phyloP scores from a whole-genome alignment of 192 early-diverging fungal genomes.

The Gonapodya sp. region DNA sequence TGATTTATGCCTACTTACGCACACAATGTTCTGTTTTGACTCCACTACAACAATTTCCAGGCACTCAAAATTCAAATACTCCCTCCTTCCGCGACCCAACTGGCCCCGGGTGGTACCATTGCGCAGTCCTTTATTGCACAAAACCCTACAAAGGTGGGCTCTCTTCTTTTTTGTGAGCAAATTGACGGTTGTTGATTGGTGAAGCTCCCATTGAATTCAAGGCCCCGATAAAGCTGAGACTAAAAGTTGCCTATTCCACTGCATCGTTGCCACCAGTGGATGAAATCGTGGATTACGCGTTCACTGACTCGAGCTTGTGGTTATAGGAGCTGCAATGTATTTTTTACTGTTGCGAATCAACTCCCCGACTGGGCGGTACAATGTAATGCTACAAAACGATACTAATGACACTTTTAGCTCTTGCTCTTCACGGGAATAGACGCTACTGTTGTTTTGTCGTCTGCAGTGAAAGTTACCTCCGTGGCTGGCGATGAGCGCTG shows the following conservation, averaged over 20 bases:
- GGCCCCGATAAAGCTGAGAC: constrained; percentile 16
- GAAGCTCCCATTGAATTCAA: not conserved
- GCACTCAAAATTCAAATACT: constrained; percentile 79
- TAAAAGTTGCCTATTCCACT: constrained; percentile 11
- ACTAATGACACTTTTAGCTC: too few species aligned
- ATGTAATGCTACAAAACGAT: too few species aligned
- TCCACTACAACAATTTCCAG: too few species aligned
- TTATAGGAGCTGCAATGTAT: not conserved
- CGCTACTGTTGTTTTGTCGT: too few species aligned
- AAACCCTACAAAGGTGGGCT: constrained; percentile 60
- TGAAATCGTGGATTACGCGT: constrained; percentile 11
- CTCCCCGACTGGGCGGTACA: too few species aligned
- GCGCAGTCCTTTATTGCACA: constrained; percentile 76
- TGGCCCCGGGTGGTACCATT: constrained; percentile 49
- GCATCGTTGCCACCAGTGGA: not conserved
- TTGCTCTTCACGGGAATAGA: too few species aligned
- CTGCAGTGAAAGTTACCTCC: too few species aligned
- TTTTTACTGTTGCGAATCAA: too few species aligned
- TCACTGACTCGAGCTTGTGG: not conserved
- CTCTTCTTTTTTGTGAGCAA: not conserved
- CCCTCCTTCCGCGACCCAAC: constrained; percentile 57
- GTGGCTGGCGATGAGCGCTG: too few species aligned
- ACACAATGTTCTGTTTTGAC: too few species aligned
- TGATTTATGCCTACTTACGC: too few species aligned
- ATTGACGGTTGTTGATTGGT: not conserved